Evolutionary conservation across 2,329 filamentous ascomycete genomes (phyloP), one percentile per base, ranked within the genome.

Genomic region (Ophiostoma piceae): DNA sequence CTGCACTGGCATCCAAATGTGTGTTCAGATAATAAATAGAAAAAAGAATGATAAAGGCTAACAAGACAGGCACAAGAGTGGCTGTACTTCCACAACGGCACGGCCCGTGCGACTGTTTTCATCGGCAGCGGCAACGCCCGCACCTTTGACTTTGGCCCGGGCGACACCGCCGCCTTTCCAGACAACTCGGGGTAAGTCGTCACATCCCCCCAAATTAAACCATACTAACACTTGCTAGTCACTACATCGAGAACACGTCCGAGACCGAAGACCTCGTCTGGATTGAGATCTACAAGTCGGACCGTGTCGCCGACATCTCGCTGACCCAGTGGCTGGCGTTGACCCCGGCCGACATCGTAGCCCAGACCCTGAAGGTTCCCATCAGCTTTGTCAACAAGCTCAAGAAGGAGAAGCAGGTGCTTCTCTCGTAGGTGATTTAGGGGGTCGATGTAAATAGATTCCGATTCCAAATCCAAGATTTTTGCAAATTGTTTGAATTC

Each of bases 281-380:
- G 85, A 84, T 91, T 39, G 89, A 91, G 76, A 84, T 91, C 22
- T 91, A 89, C 81, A 90, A 89, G 79, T 85, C 84, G 60, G 87
- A 90, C 72, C 83, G 84, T 1, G 87, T 91, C 1, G 86, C 84
- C 0, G 89, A 91, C 75, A 88, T 91, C 72, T 84, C 85, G 0
- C 77, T 91, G 62, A 87, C 85, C 0, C 88, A 91, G 76, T 92
- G 88, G 89, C 80, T 92, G 54, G 88, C 88, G 0, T 79, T 90
- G 67, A 90, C 88, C 0, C 89, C 89, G 0, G 80, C 84, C 0
- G 84, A 87, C 66, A 82, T 90, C 67, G 87, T 89, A 19, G 84
- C 86, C 0, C 82, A 85, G 76, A 82, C 83, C 1, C 79, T 89
- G 16, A 88, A 88, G 74, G 82, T 89, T 16, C 83, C 85, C 0